These are phyloP conservation scores for Suillus weaverae DNA, from an alignment of 768 basidiomycete genomes.

Conservation along the genomic window DNA sequence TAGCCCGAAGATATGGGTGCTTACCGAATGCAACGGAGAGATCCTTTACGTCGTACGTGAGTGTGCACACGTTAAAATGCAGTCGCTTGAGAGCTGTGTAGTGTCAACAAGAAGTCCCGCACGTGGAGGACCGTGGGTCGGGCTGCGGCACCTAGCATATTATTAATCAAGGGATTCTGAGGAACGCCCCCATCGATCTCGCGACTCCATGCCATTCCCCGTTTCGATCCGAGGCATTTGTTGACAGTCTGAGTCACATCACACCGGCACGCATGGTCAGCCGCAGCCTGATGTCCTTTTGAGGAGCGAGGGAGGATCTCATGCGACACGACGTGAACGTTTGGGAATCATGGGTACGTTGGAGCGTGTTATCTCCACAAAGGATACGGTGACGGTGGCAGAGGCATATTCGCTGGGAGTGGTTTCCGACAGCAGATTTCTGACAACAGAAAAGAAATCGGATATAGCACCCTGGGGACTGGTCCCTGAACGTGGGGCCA, in stretches of 20 bases:
- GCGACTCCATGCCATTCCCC: background rate
- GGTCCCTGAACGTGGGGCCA: background rate
- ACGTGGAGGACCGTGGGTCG: background rate
- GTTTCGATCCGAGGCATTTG: slow-evolving; percentile 3
- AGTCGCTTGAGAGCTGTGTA: background rate
- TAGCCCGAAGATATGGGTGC: background rate
- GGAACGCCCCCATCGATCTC: background rate
- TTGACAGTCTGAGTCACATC: background rate
- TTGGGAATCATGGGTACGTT: background rate
- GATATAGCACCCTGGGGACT: background rate
- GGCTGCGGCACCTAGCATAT: background rate
- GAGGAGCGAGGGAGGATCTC: background rate
- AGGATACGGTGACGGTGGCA: background rate
- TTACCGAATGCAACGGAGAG: background rate
- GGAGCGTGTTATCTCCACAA: background rate
- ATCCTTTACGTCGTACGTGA: background rate
- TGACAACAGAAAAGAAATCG: background rate
- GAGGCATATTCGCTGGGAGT: background rate
- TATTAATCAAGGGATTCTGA: background rate
- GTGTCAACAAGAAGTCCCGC: background rate
- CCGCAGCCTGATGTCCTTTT: background rate
- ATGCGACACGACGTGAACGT: background rate
- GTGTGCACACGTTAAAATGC: background rate
- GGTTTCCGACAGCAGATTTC: background rate
- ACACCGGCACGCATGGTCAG: background rate